Conservation (phyloP, 768 basidiomycete species). For the Steccherinum ochraceum region DNA sequence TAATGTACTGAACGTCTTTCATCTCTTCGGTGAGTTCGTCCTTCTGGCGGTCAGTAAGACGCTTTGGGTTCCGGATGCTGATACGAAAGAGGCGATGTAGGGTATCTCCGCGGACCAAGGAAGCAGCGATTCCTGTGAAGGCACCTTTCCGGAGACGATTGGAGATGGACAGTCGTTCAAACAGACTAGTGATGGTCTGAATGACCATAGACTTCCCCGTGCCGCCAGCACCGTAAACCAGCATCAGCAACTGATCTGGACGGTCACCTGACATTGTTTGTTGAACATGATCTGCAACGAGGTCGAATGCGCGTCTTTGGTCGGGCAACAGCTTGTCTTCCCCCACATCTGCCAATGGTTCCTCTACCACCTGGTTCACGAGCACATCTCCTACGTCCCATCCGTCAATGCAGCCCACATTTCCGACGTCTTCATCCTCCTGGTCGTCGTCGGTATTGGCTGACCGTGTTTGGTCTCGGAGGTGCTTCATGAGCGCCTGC, state of each 20-base stretch:
- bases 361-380: too few relatives aligned
- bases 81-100: constrained; percentile 27
- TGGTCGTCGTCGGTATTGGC: too few relatives aligned
- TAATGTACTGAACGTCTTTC: constrained; percentile 19
- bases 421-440: too few relatives aligned
- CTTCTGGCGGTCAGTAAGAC: constrained; percentile 1
- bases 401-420: too few relatives aligned
- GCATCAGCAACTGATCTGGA: constrained; percentile 30
- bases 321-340: too few relatives aligned
- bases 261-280: constrained; percentile 13
- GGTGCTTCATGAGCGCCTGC: too few relatives aligned
- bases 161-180: constrained; percentile 9
- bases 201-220: constrained; percentile 39
- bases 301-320: constrained; percentile 31
- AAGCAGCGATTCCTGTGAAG: constrained; percentile 34
- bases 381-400: too few relatives aligned
- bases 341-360: too few relatives aligned
- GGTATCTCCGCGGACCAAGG: constrained; percentile 31
- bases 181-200: constrained; percentile 29
- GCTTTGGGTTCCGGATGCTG: constrained; percentile 3
- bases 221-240: constrained; percentile 35
- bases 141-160: constrained; percentile 29
- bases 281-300: constrained; percentile 25
- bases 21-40: constrained; percentile 14
- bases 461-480: too few relatives aligned